Percentiles rank a stretch among this genome's conserved stretches.
These are phyloP conservation scores for Salix arbutifolia DNA, from an alignment of 345 rosid genomes.

Conservation along the genomic window DNA sequence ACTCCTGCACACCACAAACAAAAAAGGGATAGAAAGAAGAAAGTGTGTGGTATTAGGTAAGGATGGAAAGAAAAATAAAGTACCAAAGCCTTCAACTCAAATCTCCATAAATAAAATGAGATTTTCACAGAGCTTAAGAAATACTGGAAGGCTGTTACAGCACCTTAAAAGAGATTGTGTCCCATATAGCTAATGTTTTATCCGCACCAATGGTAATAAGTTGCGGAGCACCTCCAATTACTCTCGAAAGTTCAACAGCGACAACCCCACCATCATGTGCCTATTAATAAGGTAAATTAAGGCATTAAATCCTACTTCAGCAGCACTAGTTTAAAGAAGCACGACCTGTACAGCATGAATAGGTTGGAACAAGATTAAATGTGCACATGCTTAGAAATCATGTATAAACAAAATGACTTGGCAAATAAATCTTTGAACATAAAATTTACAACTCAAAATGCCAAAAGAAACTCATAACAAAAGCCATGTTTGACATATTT, in stretches of 20 bases:
- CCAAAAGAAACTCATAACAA: neutral
- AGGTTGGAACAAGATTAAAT: neutral
- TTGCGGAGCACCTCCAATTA: constrained; percentile 91
- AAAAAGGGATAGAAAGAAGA: neutral
- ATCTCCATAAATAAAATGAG: constrained; percentile 4
- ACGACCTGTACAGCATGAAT: neutral
- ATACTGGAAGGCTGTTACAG: constrained; percentile 6
- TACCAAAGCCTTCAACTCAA: neutral
- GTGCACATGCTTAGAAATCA: neutral
- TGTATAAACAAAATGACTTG: neutral
- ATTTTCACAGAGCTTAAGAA: constrained; percentile 4
- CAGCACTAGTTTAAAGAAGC: neutral
- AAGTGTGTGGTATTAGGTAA: neutral
- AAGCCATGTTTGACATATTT: neutral
- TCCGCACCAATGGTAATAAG: constrained; percentile 97
- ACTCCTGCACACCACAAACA: constrained; percentile 46
- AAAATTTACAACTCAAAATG: neutral
- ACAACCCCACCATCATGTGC: constrained; percentile 99
- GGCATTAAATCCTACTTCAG: neutral
- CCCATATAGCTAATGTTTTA: constrained; percentile 98
- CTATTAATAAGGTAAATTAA: constrained; percentile 28
- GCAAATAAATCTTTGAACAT: neutral
- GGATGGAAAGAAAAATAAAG: neutral
- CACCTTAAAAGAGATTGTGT: constrained; percentile 95
- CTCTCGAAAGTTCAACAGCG: constrained; percentile 94